Evolutionary conservation across 2,329 filamentous ascomycete species (phyloP), one percentile per base, ranked within the genome.

Genomic region (Verticillium zaregamsianum): DNA sequence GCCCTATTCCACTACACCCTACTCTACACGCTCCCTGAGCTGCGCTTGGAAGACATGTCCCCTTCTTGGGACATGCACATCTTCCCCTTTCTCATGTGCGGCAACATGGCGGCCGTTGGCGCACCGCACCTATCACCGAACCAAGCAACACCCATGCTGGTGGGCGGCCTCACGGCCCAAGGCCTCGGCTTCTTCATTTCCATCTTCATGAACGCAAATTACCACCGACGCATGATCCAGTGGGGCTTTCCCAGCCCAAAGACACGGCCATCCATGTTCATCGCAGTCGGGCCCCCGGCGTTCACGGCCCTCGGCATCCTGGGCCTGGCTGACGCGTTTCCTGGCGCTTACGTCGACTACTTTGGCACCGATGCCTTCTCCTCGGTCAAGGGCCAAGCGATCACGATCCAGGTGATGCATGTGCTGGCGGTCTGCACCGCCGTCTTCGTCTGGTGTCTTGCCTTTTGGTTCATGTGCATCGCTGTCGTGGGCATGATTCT

Each of bases 31-130:
- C 74, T 78, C 62, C 61, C 83, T 78, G 67, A 68, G 8, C 62
- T 79, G 81, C 59, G 79, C 6, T 59, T 71, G 32, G 61, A 81
- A 59, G 79, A 79, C 64, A 85, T 87, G 78, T 86, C 85, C 68
- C 86, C 86, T 0, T 82, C 82, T 0, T 87, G 86, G 84, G 82
- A 87, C 63, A 75, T 89, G 25, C 85, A 85, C 6, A 82, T 86
- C 62, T 89, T 88, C 71, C 86, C 86, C 7, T 75, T 85, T 67
- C 87, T 89, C 86, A 78, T 89, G 28, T 79, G 80, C 20, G 86
- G 86, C 25, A 88, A 85, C 8, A 77, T 89, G 45, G 86, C 86
- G 11, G 79, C 79, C 25, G 74, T 80, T 40, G 81, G 86, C 61
- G 78, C 79, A 31, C 71, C 74, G 20, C 74, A 76, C 4, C 84